These are phyloP conservation scores for Peribolospora kevripleyi DNA, from an alignment of 768 basidiomycete genomes.

Conservation along the genomic window DNA sequence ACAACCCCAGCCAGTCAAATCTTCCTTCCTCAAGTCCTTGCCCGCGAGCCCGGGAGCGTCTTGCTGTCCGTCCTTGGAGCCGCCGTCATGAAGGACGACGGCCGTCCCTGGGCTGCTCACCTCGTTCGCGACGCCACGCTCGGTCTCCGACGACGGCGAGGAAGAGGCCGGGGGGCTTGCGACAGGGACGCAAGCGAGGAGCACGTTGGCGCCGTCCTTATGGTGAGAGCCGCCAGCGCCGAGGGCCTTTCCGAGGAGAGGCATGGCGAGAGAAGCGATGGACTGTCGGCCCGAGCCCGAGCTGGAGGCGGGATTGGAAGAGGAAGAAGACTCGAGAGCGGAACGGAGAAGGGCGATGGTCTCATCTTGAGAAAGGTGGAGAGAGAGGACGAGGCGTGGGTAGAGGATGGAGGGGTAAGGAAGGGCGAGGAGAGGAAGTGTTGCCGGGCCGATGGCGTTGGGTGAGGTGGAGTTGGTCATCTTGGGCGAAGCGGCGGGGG, in stretches of 20 bases:
- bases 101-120: no score
- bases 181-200: constrained; percentile 6
- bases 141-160: neutral
- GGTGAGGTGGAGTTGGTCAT: neutral
- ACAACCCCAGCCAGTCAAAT: no score
- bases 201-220: constrained; percentile 6
- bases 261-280: neutral
- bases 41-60: no score
- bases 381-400: constrained; percentile 5
- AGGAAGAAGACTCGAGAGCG: neutral
- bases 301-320: no score
- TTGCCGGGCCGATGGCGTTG: no score
- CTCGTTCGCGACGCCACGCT: no score
- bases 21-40: no score
- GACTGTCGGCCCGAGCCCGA: neutral
- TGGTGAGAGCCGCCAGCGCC: neutral
- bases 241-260: neutral
- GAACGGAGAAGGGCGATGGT: constrained; percentile 2
- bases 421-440: neutral
- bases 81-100: neutral
- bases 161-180: neutral
- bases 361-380: neutral
- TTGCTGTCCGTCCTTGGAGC: no score
- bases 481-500: no score
- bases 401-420: constrained; percentile 1